Percentiles rank a stretch among this genome's conserved stretches.
These are phyloP conservation scores for Oryza punctata DNA, from an alignment of 176 grass and related monocot species.

Conservation along the genomic window DNA sequence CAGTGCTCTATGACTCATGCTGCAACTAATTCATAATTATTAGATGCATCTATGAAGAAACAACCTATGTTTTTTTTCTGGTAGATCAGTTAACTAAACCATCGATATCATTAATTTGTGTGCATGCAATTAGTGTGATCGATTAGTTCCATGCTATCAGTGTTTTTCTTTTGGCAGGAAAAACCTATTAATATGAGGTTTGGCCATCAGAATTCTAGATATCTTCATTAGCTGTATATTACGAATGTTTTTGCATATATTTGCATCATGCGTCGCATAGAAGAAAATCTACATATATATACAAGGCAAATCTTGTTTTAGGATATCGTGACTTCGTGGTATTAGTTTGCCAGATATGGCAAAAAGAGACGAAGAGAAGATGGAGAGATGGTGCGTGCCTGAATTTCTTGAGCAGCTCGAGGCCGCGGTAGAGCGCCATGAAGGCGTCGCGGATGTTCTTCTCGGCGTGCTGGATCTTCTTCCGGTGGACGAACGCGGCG, in stretches of 20 bases:
- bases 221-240: background rate
- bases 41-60: background rate
- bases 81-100: background rate
- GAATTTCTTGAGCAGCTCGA: slow-evolving; percentile 84
- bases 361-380: background rate
- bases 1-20: background rate
- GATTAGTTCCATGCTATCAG: background rate
- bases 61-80: background rate
- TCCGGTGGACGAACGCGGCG: slow-evolving; percentile 65
- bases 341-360: too few species aligned
- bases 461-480: slow-evolving; percentile 95
- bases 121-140: background rate
- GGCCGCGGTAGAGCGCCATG: slow-evolving; percentile 81
- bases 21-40: background rate
- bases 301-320: too few species aligned
- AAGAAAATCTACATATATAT: too few species aligned
- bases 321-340: too few species aligned
- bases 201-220: background rate
- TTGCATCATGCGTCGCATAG: too few species aligned
- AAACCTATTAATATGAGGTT: background rate
- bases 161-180: too few species aligned
- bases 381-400: slow-evolving; percentile 34
- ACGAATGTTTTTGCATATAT: background rate
- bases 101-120: background rate
- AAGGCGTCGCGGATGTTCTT: slow-evolving; percentile 89